phyloP scores from a whole-genome alignment of 495 filamentous ascomycete genomes.

The Daldinia childiae region DNA sequence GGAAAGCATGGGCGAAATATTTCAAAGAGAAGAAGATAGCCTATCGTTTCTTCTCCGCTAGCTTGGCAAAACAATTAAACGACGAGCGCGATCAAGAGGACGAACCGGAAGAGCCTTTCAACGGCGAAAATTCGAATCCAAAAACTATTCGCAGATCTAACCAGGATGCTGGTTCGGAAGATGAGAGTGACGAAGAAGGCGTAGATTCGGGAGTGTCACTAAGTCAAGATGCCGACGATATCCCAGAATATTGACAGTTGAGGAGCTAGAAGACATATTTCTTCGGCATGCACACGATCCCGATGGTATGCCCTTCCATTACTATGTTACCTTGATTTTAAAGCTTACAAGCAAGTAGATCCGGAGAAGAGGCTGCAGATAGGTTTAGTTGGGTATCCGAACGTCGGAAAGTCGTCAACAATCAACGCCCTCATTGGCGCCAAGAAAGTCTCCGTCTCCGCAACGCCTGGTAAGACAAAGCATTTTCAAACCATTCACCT shows the following conservation, averaged over 20 bases:
- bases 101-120: constrained; percentile 54
- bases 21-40: constrained; percentile 83
- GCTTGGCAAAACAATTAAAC: constrained; percentile 86
- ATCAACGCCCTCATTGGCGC: constrained; percentile 98
- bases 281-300: constrained; percentile 73
- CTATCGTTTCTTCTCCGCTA: constrained; percentile 96
- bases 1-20: constrained; percentile 86
- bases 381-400: constrained; percentile 97
- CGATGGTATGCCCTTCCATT: constrained; percentile 50
- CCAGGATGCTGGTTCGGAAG: constrained; percentile 29
- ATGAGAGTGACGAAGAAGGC: constrained; percentile 53
- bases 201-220: constrained; percentile 45
- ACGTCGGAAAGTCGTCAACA: constrained; percentile 98
- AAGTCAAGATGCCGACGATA: constrained; percentile 59
- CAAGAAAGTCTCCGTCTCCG: constrained; percentile 98
- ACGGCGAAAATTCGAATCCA: constrained; percentile 43
- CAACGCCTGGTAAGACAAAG: constrained; percentile 98
- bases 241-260: constrained; percentile 85
- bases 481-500: constrained; percentile 99
- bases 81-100: constrained; percentile 66
- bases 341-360: constrained; percentile 32
- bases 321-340: neutral
- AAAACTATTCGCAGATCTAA: constrained; percentile 43
- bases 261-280: constrained; percentile 92
- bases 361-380: constrained; percentile 79